phyloP scores from a whole-genome alignment of 176 grass and related monocot species.

The Carex littledalei region DNA sequence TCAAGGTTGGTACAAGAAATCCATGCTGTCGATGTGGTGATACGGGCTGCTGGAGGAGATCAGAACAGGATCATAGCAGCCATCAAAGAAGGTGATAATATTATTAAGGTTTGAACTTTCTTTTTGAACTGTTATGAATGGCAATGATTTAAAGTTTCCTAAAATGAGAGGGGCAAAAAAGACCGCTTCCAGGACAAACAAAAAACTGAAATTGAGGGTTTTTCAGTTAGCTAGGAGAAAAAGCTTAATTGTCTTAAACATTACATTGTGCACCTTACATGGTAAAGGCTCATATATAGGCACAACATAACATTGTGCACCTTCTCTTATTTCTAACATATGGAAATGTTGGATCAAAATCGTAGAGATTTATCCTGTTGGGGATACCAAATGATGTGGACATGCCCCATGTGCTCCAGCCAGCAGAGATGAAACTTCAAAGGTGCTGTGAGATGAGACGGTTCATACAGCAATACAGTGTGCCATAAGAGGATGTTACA shows the following conservation, averaged over 20 bases:
- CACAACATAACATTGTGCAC: neutral
- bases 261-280: neutral
- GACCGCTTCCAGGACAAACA: too few relatives aligned
- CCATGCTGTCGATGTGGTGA: constrained; percentile 22
- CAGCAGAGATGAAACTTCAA: neutral
- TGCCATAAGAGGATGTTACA: neutral
- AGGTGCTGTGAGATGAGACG: neutral
- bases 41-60: constrained; percentile 8
- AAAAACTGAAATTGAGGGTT: neutral
- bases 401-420: constrained; percentile 2
- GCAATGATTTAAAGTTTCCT: neutral
- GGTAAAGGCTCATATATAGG: neutral
- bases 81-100: constrained; percentile 26
- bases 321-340: neutral
- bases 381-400: constrained; percentile 17
- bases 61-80: constrained; percentile 23
- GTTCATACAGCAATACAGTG: constrained; percentile 5
- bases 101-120: neutral
- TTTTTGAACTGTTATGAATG: neutral
- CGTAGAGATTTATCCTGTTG: constrained; percentile 21
- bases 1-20: constrained; percentile 14
- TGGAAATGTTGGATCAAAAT: neutral
- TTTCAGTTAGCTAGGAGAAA: neutral
- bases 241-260: neutral
- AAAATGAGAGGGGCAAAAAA: neutral